These are phyloP conservation scores for Phytophthora fragariaefolia DNA, from an alignment of 352 stramenopile species.

Conservation along the genomic window DNA sequence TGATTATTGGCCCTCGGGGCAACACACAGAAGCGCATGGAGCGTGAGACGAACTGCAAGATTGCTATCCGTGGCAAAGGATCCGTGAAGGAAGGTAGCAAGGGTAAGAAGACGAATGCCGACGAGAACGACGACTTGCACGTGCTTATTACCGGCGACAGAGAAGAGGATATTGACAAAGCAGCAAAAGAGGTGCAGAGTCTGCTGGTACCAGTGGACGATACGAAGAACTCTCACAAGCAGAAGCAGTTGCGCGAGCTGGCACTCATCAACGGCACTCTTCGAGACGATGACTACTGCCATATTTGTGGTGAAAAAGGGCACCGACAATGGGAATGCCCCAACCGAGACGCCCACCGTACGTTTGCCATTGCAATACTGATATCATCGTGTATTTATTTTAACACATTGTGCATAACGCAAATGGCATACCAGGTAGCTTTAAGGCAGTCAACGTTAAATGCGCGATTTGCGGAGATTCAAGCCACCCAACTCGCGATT, in stretches of 20 bases:
- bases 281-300: conserved; percentile 97
- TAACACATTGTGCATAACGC: too few relatives aligned
- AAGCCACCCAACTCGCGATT: conserved; percentile 98
- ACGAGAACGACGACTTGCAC: conserved; percentile 97
- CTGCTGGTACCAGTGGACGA: conserved; percentile 94
- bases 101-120: conserved; percentile 91
- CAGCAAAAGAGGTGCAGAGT: conserved; percentile 89
- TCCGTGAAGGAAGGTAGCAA: conserved; percentile 98
- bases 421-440: conserved; percentile 56
- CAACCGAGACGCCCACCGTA: conserved; percentile 80
- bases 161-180: conserved; percentile 87
- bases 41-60: conserved; percentile 98
- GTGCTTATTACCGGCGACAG: conserved; percentile 94
- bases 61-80: conserved; percentile 97
- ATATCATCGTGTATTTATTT: too few relatives aligned
- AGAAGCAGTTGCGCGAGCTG: conserved; percentile 98
- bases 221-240: conserved; percentile 96
- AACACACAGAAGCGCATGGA: conserved; percentile 99
- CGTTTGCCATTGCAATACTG: conserved; percentile 29
- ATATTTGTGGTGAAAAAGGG: conserved; percentile 98
- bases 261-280: conserved; percentile 99
- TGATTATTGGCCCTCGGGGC: conserved; percentile 98
- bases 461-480: conserved; percentile 99
- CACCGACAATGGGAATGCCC: conserved; percentile 98
- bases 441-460: conserved; percentile 91